Conservation (phyloP, 2,329 filamentous ascomycete species). For the Chaetothyriales sp. region DNA sequence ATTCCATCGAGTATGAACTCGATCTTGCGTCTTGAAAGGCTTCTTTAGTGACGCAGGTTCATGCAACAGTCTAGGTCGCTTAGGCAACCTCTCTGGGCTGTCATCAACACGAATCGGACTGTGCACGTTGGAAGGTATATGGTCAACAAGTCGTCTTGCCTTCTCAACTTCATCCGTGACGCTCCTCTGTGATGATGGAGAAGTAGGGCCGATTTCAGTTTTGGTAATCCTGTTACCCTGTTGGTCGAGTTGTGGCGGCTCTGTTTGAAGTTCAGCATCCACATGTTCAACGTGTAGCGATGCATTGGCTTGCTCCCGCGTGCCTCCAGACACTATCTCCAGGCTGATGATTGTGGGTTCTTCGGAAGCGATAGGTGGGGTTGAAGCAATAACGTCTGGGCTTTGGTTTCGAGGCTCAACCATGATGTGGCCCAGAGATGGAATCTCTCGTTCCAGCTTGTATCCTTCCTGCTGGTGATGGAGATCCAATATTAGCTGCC, state of each 20-base stretch:
- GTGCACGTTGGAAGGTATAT: neutral
- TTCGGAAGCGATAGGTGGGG: neutral
- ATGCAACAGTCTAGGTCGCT: neutral
- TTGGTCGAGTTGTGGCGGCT: neutral
- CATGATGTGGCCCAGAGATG: slow-evolving; percentile 13
- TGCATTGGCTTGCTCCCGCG: neutral
- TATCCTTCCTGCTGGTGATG: slow-evolving; percentile 13
- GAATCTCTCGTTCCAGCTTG: slow-evolving; percentile 20
- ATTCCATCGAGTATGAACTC: neutral
- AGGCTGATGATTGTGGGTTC: neutral
- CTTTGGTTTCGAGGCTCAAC: slow-evolving; percentile 4
- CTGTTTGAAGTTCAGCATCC: neutral
- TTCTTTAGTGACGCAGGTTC: neutral
- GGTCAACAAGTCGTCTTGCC: neutral
- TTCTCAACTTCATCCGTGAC: neutral
- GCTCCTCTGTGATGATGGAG: neutral
- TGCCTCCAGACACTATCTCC: neutral
- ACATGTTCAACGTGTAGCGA: neutral
- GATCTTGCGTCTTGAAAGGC: neutral
- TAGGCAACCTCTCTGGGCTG: neutral
- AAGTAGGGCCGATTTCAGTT: neutral
- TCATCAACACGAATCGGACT: neutral
- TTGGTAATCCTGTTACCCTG: neutral
- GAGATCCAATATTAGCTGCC: slow-evolving; percentile 14
- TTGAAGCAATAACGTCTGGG: neutral